Base-by-base conservation (phyloP, 1,284 basidiomycete genomes). In the Abortiporus biennis region DNA sequence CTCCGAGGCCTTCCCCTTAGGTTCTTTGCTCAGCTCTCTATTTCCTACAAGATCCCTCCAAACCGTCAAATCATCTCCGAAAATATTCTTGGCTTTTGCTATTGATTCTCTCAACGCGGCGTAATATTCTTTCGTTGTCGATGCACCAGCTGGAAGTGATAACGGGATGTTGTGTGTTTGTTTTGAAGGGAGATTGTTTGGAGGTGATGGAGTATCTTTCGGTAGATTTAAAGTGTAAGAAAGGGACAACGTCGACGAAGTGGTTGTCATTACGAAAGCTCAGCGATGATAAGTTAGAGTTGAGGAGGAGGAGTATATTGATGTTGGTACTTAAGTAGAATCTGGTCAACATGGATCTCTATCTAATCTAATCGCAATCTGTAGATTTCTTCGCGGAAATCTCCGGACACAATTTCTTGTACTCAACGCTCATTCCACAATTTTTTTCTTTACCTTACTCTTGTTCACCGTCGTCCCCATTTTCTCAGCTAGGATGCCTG, bases 1-100 rank as follows among this genome's bases (percentile, higher is more conserved):
- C 37, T 74, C 71, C 48, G 72, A 76, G 34, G 48, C 50, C 8
- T 46, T 45, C 13, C 45, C 40, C 36, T 51, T 59, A n/a, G 49
- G 53, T 39, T 67, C 66, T 44, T 67, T 68, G n/a, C 52, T 65
- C 47, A 71, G 54, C 56, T 86, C 83, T 11, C 61, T 56, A 31
- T 71, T 78, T 8, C 81, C 80, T 5, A 85, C 75, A 3, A 70
- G 69, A 58, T 86, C 82, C 53, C 78, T 71, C 84, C 83, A 86
- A 2, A 57, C 66, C 0, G 84, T 85, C 54, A 86, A 56, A 47
- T 82, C 78, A 39, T 74, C 69, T 11, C 84, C 83, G 13, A 83
- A 48, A 21, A 66, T 61, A 36, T 64, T 63, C 49, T 67, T 76
- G 16, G 78, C 79, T 25, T 65, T 59, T 21, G 62, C 61, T 31